phyloP scores from a whole-genome alignment of 2,329 filamentous ascomycete genomes.

The Aspergillus sp. region DNA sequence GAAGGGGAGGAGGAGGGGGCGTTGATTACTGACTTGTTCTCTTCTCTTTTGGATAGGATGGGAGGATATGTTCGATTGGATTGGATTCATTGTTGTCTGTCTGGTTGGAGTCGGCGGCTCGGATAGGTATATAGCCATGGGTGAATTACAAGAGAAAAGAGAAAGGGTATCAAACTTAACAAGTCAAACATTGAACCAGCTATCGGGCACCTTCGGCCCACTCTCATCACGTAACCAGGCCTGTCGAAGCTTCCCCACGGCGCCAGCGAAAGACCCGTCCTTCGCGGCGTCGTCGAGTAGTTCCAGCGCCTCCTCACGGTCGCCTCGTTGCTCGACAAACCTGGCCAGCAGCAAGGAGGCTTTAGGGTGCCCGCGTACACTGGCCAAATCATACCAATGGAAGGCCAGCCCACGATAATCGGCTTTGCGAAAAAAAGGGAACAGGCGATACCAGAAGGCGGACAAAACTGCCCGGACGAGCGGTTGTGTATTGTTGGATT shows the following conservation, averaged over 20 bases:
- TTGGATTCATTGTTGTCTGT: too few species aligned
- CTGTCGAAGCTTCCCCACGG: conserved; percentile 8
- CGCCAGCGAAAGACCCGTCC: conserved; percentile 1
- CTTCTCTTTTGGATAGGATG: too few species aligned
- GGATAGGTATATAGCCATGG: too few species aligned
- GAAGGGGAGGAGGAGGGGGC: too few species aligned
- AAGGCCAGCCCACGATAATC: conserved; percentile 20
- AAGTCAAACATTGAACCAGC: too few species aligned
- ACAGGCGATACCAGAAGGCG: neutral
- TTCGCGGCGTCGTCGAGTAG: neutral
- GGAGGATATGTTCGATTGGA: too few species aligned
- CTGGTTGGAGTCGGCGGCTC: too few species aligned
- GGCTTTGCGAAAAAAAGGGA: neutral
- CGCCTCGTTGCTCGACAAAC: conserved; percentile 20
- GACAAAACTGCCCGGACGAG: neutral
- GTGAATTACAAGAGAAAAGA: too few species aligned
- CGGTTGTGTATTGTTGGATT: neutral
- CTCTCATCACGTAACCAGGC: too few species aligned
- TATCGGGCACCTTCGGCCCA: too few species aligned
- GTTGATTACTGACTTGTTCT: too few species aligned
- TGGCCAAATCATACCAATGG: conserved; percentile 27
- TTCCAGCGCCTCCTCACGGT: neutral
- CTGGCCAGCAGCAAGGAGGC: conserved; percentile 20
- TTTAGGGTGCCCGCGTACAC: conserved; percentile 8
- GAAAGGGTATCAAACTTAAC: too few species aligned